Base-by-base conservation (phyloP, 805 yeast species). In the Metschnikowia dekortorum region DNA sequence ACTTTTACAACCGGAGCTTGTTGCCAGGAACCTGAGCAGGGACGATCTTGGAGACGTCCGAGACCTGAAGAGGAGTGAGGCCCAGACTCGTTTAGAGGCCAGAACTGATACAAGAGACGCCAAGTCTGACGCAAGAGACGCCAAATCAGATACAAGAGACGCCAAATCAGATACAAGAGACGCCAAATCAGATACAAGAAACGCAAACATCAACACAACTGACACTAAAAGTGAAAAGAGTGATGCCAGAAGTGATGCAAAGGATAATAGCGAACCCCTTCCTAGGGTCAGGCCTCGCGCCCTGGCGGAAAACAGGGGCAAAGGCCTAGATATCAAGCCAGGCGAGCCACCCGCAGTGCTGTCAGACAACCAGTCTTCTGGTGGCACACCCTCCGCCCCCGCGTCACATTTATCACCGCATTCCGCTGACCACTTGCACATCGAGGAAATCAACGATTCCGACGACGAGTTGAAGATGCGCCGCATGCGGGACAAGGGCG, bases 391-490 rank as follows among this genome's bases (percentile, higher is more conserved):
- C 35, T 37, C 37, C 8, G 16, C 49, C 34, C 8, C 44, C 36
- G 13, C 30, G 5, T 29, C 43, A 3, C 28, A 18, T 2, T 22
- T 37, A 6, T 37, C 39, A 6, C 26, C 10, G 8, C 13, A 16
- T 2, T 8, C 36, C 16, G 36, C 14, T 5, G 16, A 13, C 8
- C 36, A 33, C 16, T 2, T 41, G 33, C 68, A 70, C 3, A 72
- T 73, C 45, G 78, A 73, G 57, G 78, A 73, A 53, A 63, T 70
- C 26, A 67, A 69, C 49, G 74, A 70, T 54, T 62, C 69, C 29
- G 76, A 73, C 52, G 75, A 71, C 44, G 74, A 70, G 55, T 53
- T 65, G 22, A 47, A 53, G 32, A 48, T 53, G 36, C 54, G 58
- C 41, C 39, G 43, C 18, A 46, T 50, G 44, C 55, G 58, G 6